A percentile compares a stretch with the other conserved stretches of the same genome.
phyloP scores from a whole-genome alignment of 768 basidiomycete species.

The Mycena metata region DNA sequence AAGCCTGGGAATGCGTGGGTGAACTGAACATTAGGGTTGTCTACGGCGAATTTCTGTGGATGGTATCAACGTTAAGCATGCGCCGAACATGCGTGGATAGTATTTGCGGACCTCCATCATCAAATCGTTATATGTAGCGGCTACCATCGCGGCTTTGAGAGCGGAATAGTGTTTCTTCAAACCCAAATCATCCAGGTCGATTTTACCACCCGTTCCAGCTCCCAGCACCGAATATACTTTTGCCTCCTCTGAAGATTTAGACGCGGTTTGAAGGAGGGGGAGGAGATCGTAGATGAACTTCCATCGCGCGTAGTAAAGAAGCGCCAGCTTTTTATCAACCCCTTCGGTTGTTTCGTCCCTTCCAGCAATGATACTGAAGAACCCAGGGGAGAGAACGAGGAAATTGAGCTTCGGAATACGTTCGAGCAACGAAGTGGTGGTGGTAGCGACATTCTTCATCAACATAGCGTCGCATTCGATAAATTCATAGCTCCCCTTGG shows the following conservation, averaged over 20 bases:
- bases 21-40: constrained; percentile 51
- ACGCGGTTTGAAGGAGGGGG: constrained; percentile 50
- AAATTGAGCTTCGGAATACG: constrained; percentile 52
- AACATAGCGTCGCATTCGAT: constrained; percentile 52
- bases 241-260: constrained; percentile 52
- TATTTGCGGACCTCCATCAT: constrained; percentile 48
- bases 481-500: constrained; percentile 49
- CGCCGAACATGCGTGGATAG: background rate
- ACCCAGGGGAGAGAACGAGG: constrained; percentile 52
- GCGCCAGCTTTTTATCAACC: constrained; percentile 52
- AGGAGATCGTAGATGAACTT: constrained; percentile 53
- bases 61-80: background rate
- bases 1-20: constrained; percentile 53
- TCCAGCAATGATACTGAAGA: constrained; percentile 46
- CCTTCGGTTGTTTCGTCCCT: constrained; percentile 55
- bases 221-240: constrained; percentile 53
- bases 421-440: constrained; percentile 44
- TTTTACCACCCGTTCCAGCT: constrained; percentile 45
- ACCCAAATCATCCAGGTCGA: constrained; percentile 53
- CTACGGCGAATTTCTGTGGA: constrained; percentile 48
- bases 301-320: constrained; percentile 57
- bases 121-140: constrained; percentile 51
- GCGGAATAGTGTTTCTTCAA: constrained; percentile 50
- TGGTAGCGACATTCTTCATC: constrained; percentile 50
- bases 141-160: constrained; percentile 39